Conservation (phyloP, 2,329 filamentous ascomycete genomes). For the Cercospora zeina region DNA sequence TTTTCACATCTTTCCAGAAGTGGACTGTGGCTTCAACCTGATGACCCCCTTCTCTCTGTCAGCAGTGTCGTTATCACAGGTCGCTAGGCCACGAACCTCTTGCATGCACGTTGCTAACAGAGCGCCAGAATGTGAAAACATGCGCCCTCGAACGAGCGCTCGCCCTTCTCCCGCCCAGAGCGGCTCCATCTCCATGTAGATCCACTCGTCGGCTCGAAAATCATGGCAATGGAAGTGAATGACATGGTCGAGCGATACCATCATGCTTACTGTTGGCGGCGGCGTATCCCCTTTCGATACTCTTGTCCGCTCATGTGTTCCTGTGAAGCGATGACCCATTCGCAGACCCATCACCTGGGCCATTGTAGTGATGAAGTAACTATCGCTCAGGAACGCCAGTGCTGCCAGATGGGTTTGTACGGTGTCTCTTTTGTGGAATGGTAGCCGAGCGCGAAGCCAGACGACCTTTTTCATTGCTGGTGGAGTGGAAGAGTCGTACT, state of each 20-base stretch:
- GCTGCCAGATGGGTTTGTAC: not conserved
- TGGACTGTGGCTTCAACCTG: not conserved
- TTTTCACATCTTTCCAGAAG: not conserved
- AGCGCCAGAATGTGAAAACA: not conserved
- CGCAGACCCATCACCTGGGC: not conserved
- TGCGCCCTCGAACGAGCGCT: not conserved
- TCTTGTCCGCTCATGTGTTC: not conserved
- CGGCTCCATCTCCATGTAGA: not conserved
- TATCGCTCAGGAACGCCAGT: not conserved
- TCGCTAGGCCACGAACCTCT: not conserved
- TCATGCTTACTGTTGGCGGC: not conserved
- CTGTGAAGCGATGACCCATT: not conserved
- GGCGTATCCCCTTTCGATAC: not conserved
- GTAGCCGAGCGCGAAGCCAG: not conserved
- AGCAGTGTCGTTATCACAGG: not conserved
- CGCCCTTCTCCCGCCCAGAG: not conserved
- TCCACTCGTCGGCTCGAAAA: not conserved
- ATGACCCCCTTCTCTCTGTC: not conserved
- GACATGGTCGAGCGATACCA: not conserved
- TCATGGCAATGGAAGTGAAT: not conserved
- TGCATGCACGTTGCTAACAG: not conserved
- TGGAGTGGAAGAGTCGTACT: not conserved
- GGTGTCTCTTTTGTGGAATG: not conserved
- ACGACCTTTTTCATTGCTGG: not conserved
- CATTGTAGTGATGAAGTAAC: not conserved